A percentile compares a stretch with the other conserved stretches of the same genome.
Evolutionary conservation across 257 asterid species (phyloP).

Genomic region (Coffea eugenioides): DNA sequence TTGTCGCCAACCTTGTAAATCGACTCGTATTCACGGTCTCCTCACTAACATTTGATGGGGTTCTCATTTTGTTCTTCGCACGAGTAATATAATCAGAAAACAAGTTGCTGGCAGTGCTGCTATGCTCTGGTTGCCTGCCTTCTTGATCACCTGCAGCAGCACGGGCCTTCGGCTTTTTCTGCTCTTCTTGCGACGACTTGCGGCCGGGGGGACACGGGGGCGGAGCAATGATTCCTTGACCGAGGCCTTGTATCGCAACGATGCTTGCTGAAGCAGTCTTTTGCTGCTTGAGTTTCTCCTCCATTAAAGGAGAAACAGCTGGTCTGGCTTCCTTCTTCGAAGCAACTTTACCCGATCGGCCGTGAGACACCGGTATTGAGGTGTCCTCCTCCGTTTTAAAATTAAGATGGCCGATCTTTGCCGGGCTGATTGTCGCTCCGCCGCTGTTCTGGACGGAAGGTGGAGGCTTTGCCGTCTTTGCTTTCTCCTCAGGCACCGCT

Average conservation of each 20-base stretch:
- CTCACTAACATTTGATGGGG: conserved; percentile 27
- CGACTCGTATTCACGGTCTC: not conserved
- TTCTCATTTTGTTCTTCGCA: conserved; percentile 36
- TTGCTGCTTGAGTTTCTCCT: not conserved
- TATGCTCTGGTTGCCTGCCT: not conserved
- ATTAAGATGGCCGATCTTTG: not conserved
- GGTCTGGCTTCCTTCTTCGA: not conserved
- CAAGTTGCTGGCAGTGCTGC: not conserved
- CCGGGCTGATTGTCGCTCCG: not conserved
- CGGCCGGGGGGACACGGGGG: not conserved
- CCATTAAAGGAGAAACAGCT: not conserved
- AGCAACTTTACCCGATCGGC: not conserved
- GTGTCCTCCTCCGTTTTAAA: not conserved
- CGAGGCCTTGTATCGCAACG: not conserved
- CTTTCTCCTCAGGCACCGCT: not conserved
- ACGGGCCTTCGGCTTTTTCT: not conserved
- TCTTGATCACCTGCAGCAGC: not conserved
- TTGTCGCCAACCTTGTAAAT: conserved; percentile 19
- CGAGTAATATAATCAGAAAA: conserved; percentile 32
- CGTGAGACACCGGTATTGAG: not conserved
- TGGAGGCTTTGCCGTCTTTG: not conserved
- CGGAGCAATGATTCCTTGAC: conserved; percentile 1
- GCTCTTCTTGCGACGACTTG: not conserved
- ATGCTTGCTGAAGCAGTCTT: not conserved
- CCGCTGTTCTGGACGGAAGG: not conserved